Conservation (phyloP, 2,329 filamentous ascomycete genomes). For the Penicillium corylophilum region DNA sequence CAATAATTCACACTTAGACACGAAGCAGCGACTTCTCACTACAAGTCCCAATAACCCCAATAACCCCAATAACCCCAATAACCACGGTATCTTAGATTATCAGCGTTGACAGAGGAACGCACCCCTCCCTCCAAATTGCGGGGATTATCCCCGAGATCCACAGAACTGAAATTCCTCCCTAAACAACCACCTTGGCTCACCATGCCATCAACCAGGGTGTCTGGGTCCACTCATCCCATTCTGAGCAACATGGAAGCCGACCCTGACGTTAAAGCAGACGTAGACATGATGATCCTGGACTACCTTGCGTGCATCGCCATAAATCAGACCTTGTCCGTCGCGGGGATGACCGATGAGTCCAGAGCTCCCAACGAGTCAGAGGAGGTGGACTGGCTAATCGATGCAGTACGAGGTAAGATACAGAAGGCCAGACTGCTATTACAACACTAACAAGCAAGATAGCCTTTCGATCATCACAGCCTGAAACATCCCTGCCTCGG, state of each 20-base stretch:
- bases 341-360: constrained; percentile 6
- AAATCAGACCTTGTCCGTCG: constrained; percentile 41
- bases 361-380: neutral
- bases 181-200: constrained; percentile 1
- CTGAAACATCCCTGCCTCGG: constrained; percentile 35
- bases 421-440: neutral
- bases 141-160: neutral
- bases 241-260: constrained; percentile 18
- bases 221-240: neutral
- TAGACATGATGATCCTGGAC: constrained; percentile 58
- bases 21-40: no score
- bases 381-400: constrained; percentile 23
- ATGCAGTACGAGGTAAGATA: constrained; percentile 30
- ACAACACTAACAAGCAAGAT: neutral
- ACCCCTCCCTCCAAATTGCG: neutral
- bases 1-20: no score
- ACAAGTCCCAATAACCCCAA: no score
- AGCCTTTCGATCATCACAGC: constrained; percentile 45
- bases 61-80: no score
- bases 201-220: neutral
- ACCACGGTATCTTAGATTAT: neutral
- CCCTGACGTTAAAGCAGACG: constrained; percentile 43
- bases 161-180: constrained; percentile 3
- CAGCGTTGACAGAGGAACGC: neutral
- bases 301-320: constrained; percentile 53